A percentile compares a stretch with the other conserved stretches of the same genome.
Conservation (phyloP, 78 protist genomes). For the Cyanophora paradoxa region DNA sequence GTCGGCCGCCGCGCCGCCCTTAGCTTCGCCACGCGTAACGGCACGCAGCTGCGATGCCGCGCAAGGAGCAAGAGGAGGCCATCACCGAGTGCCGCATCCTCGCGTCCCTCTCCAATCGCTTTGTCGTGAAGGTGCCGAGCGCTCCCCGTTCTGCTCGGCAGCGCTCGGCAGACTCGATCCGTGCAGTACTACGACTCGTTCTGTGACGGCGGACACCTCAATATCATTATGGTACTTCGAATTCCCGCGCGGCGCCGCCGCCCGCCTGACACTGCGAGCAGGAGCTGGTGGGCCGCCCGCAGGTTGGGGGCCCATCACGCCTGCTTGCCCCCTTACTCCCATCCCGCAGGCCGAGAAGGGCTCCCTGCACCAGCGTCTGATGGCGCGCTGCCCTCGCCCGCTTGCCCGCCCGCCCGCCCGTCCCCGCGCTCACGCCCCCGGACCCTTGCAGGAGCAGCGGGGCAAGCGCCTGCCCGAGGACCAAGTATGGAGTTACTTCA, state of each 20-base stretch:
- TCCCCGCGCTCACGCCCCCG: neutral
- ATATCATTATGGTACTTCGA: slow-evolving; percentile 60
- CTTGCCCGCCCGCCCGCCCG: too few relatives aligned
- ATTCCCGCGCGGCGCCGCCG: neutral
- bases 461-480: neutral
- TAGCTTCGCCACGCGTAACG: neutral
- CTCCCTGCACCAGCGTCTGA: slow-evolving; percentile 8
- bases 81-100: neutral
- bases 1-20: slow-evolving; percentile 7
- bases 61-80: slow-evolving; percentile 14
- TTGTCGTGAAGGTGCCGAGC: neutral
- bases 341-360: slow-evolving; percentile 55
- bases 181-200: slow-evolving; percentile 46
- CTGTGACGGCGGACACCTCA: slow-evolving; percentile 32
- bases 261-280: neutral
- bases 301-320: neutral
- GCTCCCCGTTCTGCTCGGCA: neutral
- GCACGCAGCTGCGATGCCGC: neutral
- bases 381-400: too few relatives aligned
- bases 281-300: neutral
- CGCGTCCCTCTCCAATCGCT: neutral
- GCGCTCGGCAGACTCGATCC: neutral
- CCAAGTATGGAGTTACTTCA: slow-evolving; percentile 16
- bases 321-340: neutral
- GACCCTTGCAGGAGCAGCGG: neutral